Base-by-base conservation (phyloP, 2,329 filamentous ascomycete species). In the Teratosphaeria epicoccoides region DNA sequence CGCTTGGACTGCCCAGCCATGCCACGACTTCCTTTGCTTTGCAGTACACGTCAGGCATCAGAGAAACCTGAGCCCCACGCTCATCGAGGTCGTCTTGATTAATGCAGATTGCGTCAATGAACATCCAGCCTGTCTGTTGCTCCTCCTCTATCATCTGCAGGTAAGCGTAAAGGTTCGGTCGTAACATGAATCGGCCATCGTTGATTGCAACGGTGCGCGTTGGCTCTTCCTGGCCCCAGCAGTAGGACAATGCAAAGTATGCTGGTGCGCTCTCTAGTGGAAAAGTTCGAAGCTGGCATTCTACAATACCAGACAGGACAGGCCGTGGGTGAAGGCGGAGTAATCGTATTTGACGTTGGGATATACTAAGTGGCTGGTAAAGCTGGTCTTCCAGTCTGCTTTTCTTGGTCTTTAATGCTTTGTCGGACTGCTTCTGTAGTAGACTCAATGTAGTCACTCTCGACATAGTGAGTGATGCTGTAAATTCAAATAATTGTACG, bases 201-300 rank as follows among this genome's bases (percentile, higher is more conserved):
- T 66, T 47, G 12, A 66, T 65, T 1, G 53, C 57, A 3, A 53
- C 54, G 25, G 57, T 51, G 6, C 62, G 59, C 17, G 55, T 50
- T 3, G 54, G 53, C 7, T 58, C 60, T 23, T 59, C 61, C 20
- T 40, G 33, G 14, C 44, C 44, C 63, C 63, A 65, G 43, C 59
- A 61, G 43, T 65, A 65, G 11, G 58, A 61, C 43, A 65, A 44
- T 47, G 61, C 63, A 24, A 47, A 49, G 44, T 64, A 63, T 3
- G 56, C 52, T 28, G 33, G 33, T 5, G 33, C 33, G n/a, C 33
- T 40, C 33, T 40, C 33, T 17, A 40, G 33, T 17, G 33, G 33
- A 40, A 40, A 40, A 1, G 33, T 40, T 17, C 33, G n/a, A 17
- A 40, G 33, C n/a, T 40, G 33, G 10, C 33, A 40, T 17, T 40